These are phyloP conservation scores for Tripterygium wilfordii DNA, from an alignment of 177 flowering plant genomes.

Conservation along the genomic window DNA sequence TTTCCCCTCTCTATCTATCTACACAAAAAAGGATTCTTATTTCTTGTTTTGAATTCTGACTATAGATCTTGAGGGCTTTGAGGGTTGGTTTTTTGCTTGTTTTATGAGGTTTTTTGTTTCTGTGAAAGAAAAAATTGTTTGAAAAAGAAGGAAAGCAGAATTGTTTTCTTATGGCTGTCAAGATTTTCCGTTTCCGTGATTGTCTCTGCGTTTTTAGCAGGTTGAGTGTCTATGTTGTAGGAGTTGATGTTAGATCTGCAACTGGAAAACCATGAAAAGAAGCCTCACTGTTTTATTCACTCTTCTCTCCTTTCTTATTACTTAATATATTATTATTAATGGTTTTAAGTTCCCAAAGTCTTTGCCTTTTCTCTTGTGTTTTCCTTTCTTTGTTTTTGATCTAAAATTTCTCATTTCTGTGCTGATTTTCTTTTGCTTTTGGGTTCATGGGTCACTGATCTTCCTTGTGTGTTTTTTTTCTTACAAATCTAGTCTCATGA, in stretches of 20 bases:
- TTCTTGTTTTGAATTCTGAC: slow-evolving; percentile 7
- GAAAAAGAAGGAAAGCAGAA: background rate
- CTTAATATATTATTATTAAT: background rate
- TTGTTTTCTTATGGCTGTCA: slow-evolving; percentile 3
- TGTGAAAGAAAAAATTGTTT: background rate
- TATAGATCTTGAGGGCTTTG: slow-evolving; percentile 10
- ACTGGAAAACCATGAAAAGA: slow-evolving; percentile 29
- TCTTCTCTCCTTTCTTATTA: background rate
- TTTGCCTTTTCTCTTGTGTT: background rate
- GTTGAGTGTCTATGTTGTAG: slow-evolving; percentile 20
- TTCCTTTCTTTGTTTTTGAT: background rate
- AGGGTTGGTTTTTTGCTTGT: slow-evolving; percentile 13
- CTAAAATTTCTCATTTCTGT: slow-evolving; percentile 3
- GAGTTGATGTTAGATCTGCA: slow-evolving; percentile 42
- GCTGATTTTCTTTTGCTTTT: too few relatives aligned
- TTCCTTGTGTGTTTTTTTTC: too few relatives aligned
- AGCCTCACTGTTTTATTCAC: slow-evolving; percentile 17
- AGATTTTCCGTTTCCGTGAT: slow-evolving; percentile 46
- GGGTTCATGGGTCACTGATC: too few relatives aligned
- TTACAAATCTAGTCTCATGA: too few relatives aligned
- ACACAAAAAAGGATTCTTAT: slow-evolving; percentile 1
- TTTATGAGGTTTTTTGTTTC: slow-evolving; percentile 1
- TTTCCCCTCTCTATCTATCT: background rate
- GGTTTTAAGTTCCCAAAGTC: background rate
- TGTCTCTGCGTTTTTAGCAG: slow-evolving; percentile 49